A percentile compares a stretch with the other conserved stretches of the same genome.
Conservation (phyloP, 257 asterid genomes). For the Scutellaria galericulata region DNA sequence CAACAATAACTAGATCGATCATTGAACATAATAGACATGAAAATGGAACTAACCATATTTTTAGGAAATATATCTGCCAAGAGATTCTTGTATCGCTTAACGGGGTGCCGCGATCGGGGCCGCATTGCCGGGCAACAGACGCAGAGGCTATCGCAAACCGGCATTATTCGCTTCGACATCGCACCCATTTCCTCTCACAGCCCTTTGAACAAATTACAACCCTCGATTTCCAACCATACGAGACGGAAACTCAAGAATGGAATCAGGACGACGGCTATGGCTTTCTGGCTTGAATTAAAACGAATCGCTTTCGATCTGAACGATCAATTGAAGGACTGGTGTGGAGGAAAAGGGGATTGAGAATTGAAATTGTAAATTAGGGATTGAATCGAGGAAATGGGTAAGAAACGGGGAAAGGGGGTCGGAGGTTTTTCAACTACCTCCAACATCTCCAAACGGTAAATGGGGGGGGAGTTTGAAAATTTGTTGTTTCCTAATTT, state of each 20-base stretch:
- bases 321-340: constrained; percentile 6
- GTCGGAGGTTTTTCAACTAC: constrained; percentile 54
- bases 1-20: constrained; percentile 12
- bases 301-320: constrained; percentile 18
- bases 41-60: constrained; percentile 49
- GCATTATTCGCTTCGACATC: constrained; percentile 64
- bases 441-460: constrained; percentile 49
- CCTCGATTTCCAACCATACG: constrained; percentile 30
- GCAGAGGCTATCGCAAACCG: constrained; percentile 66
- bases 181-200: constrained; percentile 54
- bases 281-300: background rate
- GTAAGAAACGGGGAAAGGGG: constrained; percentile 16
- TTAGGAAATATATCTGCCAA: constrained; percentile 71
- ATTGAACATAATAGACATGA: background rate
- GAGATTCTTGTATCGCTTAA: constrained; percentile 76
- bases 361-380: constrained; percentile 30
- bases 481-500: constrained; percentile 17
- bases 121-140: constrained; percentile 78
- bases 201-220: constrained; percentile 26
- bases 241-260: constrained; percentile 15
- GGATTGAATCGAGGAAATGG: constrained; percentile 37
- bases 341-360: background rate
- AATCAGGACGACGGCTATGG: background rate
- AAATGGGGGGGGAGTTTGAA: constrained; percentile 35
- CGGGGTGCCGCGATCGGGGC: constrained; percentile 86